These are phyloP conservation scores for Aureobasidium vineae DNA, from an alignment of 2,329 filamentous ascomycete genomes.

Conservation along the genomic window DNA sequence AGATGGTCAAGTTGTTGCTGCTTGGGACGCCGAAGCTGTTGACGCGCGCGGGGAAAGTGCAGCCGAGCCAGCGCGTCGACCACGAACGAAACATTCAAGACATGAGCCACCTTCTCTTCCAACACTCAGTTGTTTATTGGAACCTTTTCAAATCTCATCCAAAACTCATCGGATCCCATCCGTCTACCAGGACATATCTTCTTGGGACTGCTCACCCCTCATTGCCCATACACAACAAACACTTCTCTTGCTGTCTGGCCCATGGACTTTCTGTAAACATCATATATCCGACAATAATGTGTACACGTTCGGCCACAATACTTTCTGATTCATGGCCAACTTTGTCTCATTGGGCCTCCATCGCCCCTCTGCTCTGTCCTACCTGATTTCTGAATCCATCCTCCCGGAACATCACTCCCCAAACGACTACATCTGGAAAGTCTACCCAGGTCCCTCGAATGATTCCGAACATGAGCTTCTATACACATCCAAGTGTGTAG, in stretches of 20 bases:
- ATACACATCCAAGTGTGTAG: slow-evolving; percentile 69
- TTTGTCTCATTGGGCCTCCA: slow-evolving; percentile 90
- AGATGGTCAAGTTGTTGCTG: slow-evolving; percentile 6
- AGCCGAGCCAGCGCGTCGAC: slow-evolving; percentile 18
- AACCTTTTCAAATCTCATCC: background rate
- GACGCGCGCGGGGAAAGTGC: slow-evolving; percentile 15
- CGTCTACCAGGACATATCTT: background rate
- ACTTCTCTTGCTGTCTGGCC: background rate
- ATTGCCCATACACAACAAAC: background rate
- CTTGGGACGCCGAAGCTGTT: slow-evolving; percentile 13
- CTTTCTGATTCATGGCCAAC: slow-evolving; percentile 66
- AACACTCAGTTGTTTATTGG: background rate
- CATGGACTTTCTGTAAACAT: slow-evolving; percentile 12
- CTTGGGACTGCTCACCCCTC: background rate
- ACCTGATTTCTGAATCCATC: slow-evolving; percentile 77
- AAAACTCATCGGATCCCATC: no score
- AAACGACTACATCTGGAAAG: slow-evolving; percentile 73
- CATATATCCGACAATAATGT: slow-evolving; percentile 7
- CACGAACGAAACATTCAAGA: background rate
- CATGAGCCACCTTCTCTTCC: background rate
- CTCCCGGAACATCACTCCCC: slow-evolving; percentile 65
- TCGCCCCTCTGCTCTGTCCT: slow-evolving; percentile 76
- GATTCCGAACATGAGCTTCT: slow-evolving; percentile 73
- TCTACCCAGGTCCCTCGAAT: slow-evolving; percentile 49
- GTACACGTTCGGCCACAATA: background rate